phyloP scores from a whole-genome alignment of 139 green algal species.

The Closterium sp. region DNA sequence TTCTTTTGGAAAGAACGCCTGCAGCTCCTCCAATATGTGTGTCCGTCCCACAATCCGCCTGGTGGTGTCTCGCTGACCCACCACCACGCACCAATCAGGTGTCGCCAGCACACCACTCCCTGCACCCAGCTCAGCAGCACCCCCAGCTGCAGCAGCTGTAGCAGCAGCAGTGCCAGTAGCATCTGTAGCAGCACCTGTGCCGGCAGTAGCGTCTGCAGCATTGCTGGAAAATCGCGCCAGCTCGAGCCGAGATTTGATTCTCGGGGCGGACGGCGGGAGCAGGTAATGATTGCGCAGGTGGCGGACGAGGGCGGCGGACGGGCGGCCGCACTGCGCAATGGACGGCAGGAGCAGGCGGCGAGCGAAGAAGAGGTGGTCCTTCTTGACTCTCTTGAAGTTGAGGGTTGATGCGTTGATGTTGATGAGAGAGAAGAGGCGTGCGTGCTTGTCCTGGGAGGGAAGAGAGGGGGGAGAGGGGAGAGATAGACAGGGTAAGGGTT shows the following conservation, averaged over 20 bases:
- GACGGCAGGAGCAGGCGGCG: constrained; percentile 16
- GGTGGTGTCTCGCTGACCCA: neutral
- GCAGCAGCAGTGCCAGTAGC: neutral
- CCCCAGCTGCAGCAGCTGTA: neutral
- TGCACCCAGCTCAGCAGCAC: neutral
- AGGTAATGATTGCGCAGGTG: neutral
- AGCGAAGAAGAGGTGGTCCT: constrained; percentile 15
- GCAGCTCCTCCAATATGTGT: neutral
- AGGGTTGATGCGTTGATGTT: too few species aligned
- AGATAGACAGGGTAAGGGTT: too few species aligned
- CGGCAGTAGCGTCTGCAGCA: too few species aligned
- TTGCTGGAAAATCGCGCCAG: too few species aligned
- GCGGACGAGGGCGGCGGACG: neutral
- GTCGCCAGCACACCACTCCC: neutral
- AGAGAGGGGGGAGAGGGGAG: too few species aligned
- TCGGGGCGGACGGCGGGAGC: neutral
- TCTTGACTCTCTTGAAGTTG: too few species aligned
- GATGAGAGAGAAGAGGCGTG: too few species aligned
- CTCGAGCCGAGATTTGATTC: neutral
- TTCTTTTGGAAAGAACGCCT: neutral
- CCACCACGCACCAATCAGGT: neutral
- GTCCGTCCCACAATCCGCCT: neutral
- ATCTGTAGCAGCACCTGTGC: neutral
- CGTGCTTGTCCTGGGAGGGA: too few species aligned
- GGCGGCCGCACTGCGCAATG: constrained; percentile 11